A percentile compares a stretch with the other conserved stretches of the same genome.
These are phyloP conservation scores for Coprinopsis marcescibilis DNA, from an alignment of 768 basidiomycete species.

Conservation along the genomic window DNA sequence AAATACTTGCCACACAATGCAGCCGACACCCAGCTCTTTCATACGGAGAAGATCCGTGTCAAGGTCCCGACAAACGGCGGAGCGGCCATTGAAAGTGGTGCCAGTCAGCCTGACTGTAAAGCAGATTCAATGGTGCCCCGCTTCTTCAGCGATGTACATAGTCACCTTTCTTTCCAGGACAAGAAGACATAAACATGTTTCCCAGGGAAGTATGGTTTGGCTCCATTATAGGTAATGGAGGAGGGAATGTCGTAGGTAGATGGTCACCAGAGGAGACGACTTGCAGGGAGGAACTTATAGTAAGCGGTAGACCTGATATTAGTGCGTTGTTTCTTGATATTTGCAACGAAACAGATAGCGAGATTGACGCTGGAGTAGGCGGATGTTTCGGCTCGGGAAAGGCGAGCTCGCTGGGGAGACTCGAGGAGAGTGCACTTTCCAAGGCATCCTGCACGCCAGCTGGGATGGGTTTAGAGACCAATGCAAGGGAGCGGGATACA, in stretches of 20 bases:
- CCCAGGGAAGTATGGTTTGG: slow-evolving; percentile 41
- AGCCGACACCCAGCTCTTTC: slow-evolving; percentile 65
- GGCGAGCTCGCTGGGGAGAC: neutral
- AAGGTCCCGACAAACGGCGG: slow-evolving; percentile 79
- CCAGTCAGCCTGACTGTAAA: slow-evolving; percentile 62
- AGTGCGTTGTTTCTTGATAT: slow-evolving; percentile 7
- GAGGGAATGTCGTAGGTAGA: no score
- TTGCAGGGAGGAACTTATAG: no score
- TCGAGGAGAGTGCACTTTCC: slow-evolving; percentile 21
- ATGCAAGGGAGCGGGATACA: neutral
- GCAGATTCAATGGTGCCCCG: neutral
- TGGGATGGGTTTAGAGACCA: slow-evolving; percentile 15
- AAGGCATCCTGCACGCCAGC: slow-evolving; percentile 33
- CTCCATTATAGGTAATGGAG: neutral
- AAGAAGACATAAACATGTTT: slow-evolving; percentile 86
- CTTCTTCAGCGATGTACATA: neutral
- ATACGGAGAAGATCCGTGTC: slow-evolving; percentile 72
- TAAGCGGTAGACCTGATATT: neutral
- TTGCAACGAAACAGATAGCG: slow-evolving; percentile 16
- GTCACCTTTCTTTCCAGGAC: slow-evolving; percentile 90
- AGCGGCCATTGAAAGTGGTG: slow-evolving; percentile 64
- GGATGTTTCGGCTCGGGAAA: neutral
- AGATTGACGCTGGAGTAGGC: slow-evolving; percentile 10
- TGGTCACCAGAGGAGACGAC: no score
- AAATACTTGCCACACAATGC: slow-evolving; percentile 77